Evolutionary conservation across 148 eudicot species (phyloP), one percentile per base, ranked within the genome.

Genomic region (Amaranthus palmeri): DNA sequence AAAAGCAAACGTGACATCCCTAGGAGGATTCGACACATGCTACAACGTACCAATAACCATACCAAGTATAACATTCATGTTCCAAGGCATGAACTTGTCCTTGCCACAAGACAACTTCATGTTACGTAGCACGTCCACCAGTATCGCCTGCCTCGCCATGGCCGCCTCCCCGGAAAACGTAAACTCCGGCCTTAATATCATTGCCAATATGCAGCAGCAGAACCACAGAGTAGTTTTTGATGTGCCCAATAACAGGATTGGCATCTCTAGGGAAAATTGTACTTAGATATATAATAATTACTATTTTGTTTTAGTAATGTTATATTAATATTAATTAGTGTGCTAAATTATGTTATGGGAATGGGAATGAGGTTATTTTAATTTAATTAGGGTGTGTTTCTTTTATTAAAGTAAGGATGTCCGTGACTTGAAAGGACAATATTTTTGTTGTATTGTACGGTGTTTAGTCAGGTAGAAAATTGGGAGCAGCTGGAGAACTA

Each of bases 21-120:
- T 92, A 13, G 98, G 98, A 0, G 96, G 93, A 0, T 92, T 92
- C 70, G 98, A 92, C 81, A 92, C 98, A 1, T 92, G 98, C 70
- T 92, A 87, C 83, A 72, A 77, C 4, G 79, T 57, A 11, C 85
- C 92, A 0, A 72, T 86, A 43, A 85, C 72, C 0, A 54, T 88
- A 2, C 97, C 97, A 3, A 74, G 85, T 13, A 81, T 92, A 53
- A 89, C 96, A 0, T 77, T 92, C 50, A 82, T 87, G 88, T 92
- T 92, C 75, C 56, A 75, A 43, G 93, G 87, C 11, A 68, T 88
- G 85, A 81, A 90, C 83, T 77, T 88, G 80, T 72, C 90, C 4
- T 57, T 92, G 56, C 80, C 86, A 0, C 87, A 71, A 18, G 98
- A 90, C 75, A 92, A 90, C 85, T 86, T 85, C 81, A 59, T 92